These are phyloP conservation scores for Penicillium samsonianum DNA, from an alignment of 495 filamentous ascomycete genomes.

Conservation along the genomic window DNA sequence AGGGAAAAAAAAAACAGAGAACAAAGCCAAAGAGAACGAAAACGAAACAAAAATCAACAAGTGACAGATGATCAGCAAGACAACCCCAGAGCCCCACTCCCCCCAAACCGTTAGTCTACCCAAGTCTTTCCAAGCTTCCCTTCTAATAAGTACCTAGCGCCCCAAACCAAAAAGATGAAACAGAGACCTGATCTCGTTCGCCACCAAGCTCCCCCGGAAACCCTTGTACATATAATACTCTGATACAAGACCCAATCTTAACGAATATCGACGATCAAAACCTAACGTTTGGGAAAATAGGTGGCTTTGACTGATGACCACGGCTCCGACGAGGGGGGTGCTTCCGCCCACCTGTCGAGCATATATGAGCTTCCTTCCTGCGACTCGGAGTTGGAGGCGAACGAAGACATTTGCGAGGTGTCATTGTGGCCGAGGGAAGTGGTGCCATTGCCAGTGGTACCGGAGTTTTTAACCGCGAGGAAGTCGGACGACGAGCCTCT, in stretches of 20 bases:
- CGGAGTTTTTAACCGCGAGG: neutral
- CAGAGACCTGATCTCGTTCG: neutral
- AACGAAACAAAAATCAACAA: neutral
- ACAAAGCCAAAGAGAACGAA: neutral
- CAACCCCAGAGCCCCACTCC: neutral
- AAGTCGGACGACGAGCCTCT: neutral
- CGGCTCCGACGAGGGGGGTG: neutral
- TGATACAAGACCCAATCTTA: neutral
- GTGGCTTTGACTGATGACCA: constrained; percentile 2
- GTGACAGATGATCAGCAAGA: neutral
- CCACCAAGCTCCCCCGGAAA: neutral
- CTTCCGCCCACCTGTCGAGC: neutral
- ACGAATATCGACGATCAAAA: neutral
- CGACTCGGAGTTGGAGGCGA: neutral
- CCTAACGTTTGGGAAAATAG: neutral
- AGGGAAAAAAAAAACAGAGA: neutral
- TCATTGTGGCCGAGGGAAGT: neutral
- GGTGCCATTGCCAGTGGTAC: neutral
- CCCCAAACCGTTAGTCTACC: neutral
- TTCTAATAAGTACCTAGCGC: neutral
- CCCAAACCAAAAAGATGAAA: neutral
- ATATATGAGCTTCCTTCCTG: neutral
- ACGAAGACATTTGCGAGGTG: neutral
- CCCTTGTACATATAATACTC: neutral
- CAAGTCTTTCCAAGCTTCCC: neutral